Evolutionary conservation across 192 early-diverging fungal genomes (phyloP).

Genomic region (Entophlyctis luteolus): DNA sequence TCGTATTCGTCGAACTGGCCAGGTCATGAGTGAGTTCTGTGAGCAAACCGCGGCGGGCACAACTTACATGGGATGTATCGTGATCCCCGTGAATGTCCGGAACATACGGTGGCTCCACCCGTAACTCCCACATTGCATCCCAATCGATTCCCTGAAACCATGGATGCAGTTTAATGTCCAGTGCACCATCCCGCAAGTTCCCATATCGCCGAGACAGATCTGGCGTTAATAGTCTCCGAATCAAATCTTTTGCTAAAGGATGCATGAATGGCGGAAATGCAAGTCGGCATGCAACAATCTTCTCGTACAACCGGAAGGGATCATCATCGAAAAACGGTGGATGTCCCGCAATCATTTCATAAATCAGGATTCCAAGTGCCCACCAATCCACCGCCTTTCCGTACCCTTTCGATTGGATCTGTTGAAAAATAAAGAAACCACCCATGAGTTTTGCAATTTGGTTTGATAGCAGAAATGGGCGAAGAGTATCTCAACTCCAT

Average conservation of each 20-base stretch:
- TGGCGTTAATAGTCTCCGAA: constrained; percentile 64
- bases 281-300: constrained; percentile 65
- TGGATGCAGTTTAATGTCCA: constrained; percentile 88
- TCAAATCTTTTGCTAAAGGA: constrained; percentile 66
- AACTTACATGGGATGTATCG: constrained; percentile 57
- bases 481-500: too few relatives aligned
- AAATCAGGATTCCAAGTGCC: constrained; percentile 83
- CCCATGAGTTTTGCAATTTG: not conserved
- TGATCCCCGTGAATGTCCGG: constrained; percentile 77
- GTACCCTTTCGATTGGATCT: constrained; percentile 81
- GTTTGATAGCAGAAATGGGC: not conserved
- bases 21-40: too few relatives aligned
- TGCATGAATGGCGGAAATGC: constrained; percentile 72
- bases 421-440: not conserved
- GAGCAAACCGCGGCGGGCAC: not conserved
- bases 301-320: constrained; percentile 69
- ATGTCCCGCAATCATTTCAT: constrained; percentile 66
- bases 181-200: constrained; percentile 67
- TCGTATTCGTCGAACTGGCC: constrained; percentile 93
- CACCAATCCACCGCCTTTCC: constrained; percentile 94
- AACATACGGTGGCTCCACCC: constrained; percentile 81
- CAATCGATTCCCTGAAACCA: constrained; percentile 96
- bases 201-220: constrained; percentile 76
- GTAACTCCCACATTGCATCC: constrained; percentile 64
- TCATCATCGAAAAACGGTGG: constrained; percentile 72